These are phyloP conservation scores for Gleditsia sinensis DNA, from an alignment of 306 rosid species.

Conservation along the genomic window DNA sequence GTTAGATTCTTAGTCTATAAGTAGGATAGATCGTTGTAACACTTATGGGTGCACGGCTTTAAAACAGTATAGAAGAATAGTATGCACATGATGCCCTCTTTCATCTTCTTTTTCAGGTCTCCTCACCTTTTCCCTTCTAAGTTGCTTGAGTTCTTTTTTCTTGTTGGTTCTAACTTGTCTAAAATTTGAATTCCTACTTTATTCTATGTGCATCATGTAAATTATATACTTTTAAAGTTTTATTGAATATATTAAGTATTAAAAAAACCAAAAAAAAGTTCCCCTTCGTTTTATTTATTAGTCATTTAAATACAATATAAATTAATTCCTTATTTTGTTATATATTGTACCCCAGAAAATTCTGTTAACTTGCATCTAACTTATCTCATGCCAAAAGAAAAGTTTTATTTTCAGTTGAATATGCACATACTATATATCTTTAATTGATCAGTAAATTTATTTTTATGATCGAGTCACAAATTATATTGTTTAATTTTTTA, in stretches of 20 bases:
- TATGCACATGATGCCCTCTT: conserved; percentile 58
- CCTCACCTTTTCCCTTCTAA: conserved; percentile 36
- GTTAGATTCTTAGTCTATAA: conserved; percentile 69
- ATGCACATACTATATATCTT: too few species aligned
- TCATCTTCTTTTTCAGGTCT: conserved; percentile 34
- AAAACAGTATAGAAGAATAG: conserved; percentile 49
- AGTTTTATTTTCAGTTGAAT: too few species aligned
- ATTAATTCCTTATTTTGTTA: too few species aligned
- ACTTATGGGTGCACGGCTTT: conserved; percentile 46
- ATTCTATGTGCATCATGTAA: conserved; percentile 32
- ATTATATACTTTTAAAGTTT: conserved; percentile 15
- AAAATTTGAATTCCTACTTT: conserved; percentile 39
- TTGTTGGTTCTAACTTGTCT: conserved; percentile 36
- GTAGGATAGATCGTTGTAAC: conserved; percentile 48
- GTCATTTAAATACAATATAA: too few species aligned
- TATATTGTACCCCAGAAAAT: too few species aligned
- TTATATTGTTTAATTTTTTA: too few species aligned
- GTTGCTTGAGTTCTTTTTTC: conserved; percentile 35
- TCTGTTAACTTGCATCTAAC: too few species aligned
- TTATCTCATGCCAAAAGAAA: too few species aligned
- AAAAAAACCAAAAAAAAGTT: too few species aligned
- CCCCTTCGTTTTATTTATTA: too few species aligned
- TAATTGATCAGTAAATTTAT: too few species aligned
- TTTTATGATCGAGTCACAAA: background rate
- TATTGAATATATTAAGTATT: background rate